A percentile compares a stretch with the other conserved stretches of the same genome.
These are phyloP conservation scores for Epichloe typhina DNA, from an alignment of 2,329 filamentous ascomycete genomes.

Conservation along the genomic window DNA sequence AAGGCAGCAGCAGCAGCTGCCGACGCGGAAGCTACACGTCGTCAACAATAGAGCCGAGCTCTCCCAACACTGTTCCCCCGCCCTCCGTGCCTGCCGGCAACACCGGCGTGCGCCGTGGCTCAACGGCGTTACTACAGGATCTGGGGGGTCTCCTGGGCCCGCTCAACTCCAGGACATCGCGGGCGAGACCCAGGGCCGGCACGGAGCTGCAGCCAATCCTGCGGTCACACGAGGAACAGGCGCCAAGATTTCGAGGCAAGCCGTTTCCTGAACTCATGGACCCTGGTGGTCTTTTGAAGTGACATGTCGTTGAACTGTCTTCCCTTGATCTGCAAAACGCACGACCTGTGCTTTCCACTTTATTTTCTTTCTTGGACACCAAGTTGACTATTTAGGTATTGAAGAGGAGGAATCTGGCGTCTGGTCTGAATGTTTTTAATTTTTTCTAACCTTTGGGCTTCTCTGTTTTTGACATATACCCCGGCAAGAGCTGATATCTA, in stretches of 20 bases:
- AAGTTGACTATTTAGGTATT: no score
- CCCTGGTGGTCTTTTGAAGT: slow-evolving; percentile 26
- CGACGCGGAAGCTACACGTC: slow-evolving; percentile 30
- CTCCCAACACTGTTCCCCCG: slow-evolving; percentile 24
- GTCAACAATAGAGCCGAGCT: slow-evolving; percentile 24
- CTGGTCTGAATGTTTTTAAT: no score
- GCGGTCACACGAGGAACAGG: slow-evolving; percentile 24
- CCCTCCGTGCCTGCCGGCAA: slow-evolving; percentile 31
- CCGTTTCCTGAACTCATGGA: slow-evolving; percentile 24
- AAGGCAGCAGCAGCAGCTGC: slow-evolving; percentile 18
- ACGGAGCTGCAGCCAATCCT: slow-evolving; percentile 35
- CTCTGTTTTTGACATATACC: slow-evolving; percentile 5
- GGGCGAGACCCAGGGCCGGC: slow-evolving; percentile 19
- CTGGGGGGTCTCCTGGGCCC: slow-evolving; percentile 40
- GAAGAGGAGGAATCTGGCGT: no score
- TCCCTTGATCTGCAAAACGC: no score
- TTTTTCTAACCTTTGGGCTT: not conserved
- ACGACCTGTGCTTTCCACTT: no score
- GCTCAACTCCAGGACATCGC: slow-evolving; percentile 18
- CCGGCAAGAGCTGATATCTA: slow-evolving; percentile 1
- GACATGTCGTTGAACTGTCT: slow-evolving; percentile 3
- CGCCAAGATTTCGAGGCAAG: slow-evolving; percentile 18
- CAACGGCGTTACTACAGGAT: slow-evolving; percentile 45
- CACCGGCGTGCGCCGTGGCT: slow-evolving; percentile 37
- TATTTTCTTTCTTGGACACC: no score